Percentiles rank a stretch among this genome's conserved stretches.
These are phyloP conservation scores for Arabis alpina DNA, from an alignment of 345 rosid species.

Conservation along the genomic window DNA sequence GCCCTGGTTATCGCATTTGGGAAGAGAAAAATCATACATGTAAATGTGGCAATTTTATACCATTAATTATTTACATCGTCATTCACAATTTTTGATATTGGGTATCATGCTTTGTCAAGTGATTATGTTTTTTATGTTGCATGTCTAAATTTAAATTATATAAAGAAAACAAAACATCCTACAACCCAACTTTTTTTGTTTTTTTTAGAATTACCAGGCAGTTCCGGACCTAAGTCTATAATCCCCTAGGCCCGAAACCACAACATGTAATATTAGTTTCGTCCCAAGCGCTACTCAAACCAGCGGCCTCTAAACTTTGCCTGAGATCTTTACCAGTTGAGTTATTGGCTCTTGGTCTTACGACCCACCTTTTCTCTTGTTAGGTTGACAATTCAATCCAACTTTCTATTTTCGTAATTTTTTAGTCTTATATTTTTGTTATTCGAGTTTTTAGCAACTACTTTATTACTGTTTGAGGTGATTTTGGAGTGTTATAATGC, in stretches of 20 bases:
- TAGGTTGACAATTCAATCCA: constrained; percentile 5
- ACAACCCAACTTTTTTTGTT: too few species aligned
- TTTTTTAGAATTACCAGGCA: too few species aligned
- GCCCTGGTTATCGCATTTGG: too few species aligned
- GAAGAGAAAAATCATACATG: too few species aligned
- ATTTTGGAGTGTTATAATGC: too few species aligned
- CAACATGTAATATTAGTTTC: too few species aligned
- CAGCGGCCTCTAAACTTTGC: too few species aligned
- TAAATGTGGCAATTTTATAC: constrained; percentile 14
- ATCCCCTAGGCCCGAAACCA: too few species aligned
- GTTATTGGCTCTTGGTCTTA: too few species aligned
- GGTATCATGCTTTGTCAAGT: constrained; percentile 1
- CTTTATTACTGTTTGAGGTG: neutral
- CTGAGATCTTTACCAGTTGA: too few species aligned
- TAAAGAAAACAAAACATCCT: constrained; percentile 15
- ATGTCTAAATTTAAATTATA: neutral
- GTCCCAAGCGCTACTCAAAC: too few species aligned
- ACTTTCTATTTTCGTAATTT: constrained; percentile 27
- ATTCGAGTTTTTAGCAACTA: neutral
- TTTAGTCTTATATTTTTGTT: neutral
- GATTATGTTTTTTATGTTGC: constrained; percentile 1
- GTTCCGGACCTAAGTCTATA: too few species aligned
- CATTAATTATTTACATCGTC: neutral
- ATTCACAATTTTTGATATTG: neutral
- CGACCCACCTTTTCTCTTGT: neutral